Evolutionary conservation across 1,284 basidiomycete genomes (phyloP).

Genomic region (Pterulicium gracile): DNA sequence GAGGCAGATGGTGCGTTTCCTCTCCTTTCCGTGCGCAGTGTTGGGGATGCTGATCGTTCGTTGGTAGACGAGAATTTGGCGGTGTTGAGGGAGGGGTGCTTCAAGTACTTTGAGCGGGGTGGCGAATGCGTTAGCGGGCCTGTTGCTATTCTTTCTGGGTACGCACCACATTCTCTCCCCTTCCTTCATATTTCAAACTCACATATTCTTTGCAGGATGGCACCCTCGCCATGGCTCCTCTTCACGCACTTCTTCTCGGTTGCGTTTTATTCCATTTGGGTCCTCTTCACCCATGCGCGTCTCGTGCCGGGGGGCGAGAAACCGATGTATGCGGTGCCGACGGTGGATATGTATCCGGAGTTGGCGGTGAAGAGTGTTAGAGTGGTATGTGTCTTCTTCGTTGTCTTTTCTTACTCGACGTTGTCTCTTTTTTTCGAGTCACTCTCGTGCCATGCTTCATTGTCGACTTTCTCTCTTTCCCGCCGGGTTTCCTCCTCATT

Average conservation of each 20-base stretch:
- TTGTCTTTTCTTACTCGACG: conserved; percentile 3
- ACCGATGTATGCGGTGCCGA: conserved; percentile 26
- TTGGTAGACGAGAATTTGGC: conserved; percentile 67
- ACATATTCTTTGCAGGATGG: conserved; percentile 33
- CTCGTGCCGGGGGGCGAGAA: conserved; percentile 23
- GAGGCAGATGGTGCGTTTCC: conserved; percentile 65
- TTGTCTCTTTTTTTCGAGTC: background rate
- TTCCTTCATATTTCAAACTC: background rate
- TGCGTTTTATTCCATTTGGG: conserved; percentile 87
- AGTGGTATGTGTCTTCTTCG: conserved; percentile 38
- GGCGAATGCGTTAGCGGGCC: conserved; percentile 87
- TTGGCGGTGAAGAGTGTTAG: conserved; percentile 40
- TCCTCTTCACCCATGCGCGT: conserved; percentile 68
- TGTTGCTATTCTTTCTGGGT: conserved; percentile 81
- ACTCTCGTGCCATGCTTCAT: background rate
- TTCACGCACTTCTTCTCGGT: conserved; percentile 93
- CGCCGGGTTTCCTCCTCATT: background rate
- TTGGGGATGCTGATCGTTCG: conserved; percentile 9
- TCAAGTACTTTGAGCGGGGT: conserved; percentile 94
- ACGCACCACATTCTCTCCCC: conserved; percentile 18
- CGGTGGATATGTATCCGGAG: conserved; percentile 48
- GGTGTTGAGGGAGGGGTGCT: conserved; percentile 88
- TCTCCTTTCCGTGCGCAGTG: conserved; percentile 6
- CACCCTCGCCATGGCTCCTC: conserved; percentile 69
- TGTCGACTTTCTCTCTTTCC: background rate